phyloP scores from a whole-genome alignment of 768 basidiomycete species.

The Dacryopinax primogenitus region DNA sequence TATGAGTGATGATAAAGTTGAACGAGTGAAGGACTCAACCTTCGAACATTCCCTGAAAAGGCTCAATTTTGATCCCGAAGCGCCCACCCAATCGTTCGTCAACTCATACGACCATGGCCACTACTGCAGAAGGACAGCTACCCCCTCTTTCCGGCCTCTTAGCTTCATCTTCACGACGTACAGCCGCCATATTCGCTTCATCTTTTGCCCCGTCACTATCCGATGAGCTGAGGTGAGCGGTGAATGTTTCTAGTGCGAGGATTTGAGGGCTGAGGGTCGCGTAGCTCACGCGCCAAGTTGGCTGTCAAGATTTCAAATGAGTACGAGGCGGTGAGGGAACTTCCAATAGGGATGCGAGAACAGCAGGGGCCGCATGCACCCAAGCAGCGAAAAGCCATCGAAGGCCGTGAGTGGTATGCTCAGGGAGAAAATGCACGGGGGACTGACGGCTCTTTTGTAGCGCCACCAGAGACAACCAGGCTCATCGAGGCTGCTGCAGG shows the following conservation, averaged over 20 bases:
- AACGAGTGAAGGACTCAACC: no score
- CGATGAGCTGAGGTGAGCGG: not conserved
- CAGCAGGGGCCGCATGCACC: not conserved
- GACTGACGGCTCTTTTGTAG: not conserved
- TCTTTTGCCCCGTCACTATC: not conserved
- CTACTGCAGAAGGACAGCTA: not conserved
- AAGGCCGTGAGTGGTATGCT: not conserved
- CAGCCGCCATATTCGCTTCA: not conserved
- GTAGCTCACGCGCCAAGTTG: not conserved
- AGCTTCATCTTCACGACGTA: not conserved
- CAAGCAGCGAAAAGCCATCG: not conserved
- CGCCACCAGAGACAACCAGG: not conserved
- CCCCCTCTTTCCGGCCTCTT: not conserved
- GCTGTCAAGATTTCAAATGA: constrained; percentile 2
- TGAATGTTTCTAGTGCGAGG: not conserved
- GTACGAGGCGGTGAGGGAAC: not conserved
- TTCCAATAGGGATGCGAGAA: not conserved
- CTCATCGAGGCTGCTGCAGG: constrained; percentile 4
- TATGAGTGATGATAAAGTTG: no score
- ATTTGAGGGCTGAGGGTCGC: not conserved
- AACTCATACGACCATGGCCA: constrained; percentile 9
- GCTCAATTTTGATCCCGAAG: constrained; percentile 3
- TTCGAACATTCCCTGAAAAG: not conserved
- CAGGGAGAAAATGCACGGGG: not conserved
- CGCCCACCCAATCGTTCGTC: not conserved